Percentiles rank a stretch among this genome's conserved stretches.
Evolutionary conservation across 805 yeast genomes (phyloP).

Genomic region (Nakazawaea siamensis): DNA sequence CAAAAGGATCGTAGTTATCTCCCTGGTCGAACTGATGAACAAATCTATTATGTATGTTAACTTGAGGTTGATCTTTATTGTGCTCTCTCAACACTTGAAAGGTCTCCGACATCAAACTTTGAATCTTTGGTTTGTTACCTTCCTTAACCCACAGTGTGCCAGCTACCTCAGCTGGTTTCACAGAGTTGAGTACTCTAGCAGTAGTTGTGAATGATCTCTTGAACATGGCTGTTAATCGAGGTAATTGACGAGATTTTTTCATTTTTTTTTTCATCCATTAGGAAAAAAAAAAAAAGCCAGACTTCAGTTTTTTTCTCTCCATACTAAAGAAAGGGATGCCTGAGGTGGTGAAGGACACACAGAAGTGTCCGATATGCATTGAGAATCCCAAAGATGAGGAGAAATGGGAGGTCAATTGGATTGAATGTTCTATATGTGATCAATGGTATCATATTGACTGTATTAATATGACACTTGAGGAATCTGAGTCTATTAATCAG

Average conservation of each 20-base stretch:
- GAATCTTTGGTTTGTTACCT: not conserved
- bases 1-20: slow-evolving; percentile 72
- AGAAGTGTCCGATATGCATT: slow-evolving; percentile 12
- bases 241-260: too few relatives aligned
- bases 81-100: slow-evolving; percentile 14
- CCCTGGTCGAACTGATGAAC: slow-evolving; percentile 40
- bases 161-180: not conserved
- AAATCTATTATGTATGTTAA: slow-evolving; percentile 26
- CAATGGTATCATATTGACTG: slow-evolving; percentile 52
- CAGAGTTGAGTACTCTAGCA: slow-evolving; percentile 1
- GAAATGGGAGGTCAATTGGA: slow-evolving; percentile 31
- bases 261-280: too few relatives aligned
- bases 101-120: slow-evolving; percentile 6
- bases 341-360: not conserved
- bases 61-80: slow-evolving; percentile 11
- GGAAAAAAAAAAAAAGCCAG: too few relatives aligned
- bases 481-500: slow-evolving; percentile 29
- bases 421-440: slow-evolving; percentile 47
- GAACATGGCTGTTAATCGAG: slow-evolving; percentile 4
- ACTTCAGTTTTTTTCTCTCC: too few relatives aligned
- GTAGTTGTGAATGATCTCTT: slow-evolving; percentile 3
- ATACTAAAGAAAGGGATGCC: not conserved
- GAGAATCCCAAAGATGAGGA: slow-evolving; percentile 8
- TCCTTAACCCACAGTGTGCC: slow-evolving; percentile 5
- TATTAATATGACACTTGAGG: slow-evolving; percentile 26